Conservation (phyloP, 352 stramenopile species). For the Phytophthora melonis region DNA sequence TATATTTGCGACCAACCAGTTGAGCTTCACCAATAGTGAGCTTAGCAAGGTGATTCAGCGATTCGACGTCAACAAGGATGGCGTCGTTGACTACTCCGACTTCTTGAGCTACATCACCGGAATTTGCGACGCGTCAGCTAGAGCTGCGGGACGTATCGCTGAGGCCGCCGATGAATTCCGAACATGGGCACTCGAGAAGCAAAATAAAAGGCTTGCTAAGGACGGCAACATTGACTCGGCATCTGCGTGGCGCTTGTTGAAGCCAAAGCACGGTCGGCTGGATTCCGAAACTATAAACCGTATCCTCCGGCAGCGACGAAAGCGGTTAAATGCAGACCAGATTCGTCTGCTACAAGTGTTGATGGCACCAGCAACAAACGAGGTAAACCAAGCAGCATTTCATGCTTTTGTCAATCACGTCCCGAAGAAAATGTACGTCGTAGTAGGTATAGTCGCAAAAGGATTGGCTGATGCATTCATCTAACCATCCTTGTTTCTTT, state of each 20-base stretch:
- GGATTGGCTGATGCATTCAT: not conserved
- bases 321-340: conserved; percentile 59
- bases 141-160: conserved; percentile 63
- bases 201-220: conserved; percentile 81
- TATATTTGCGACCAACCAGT: conserved; percentile 70
- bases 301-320: conserved; percentile 65
- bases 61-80: conserved; percentile 82
- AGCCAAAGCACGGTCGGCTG: conserved; percentile 62
- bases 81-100: conserved; percentile 79
- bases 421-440: conserved; percentile 79
- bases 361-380: conserved; percentile 67
- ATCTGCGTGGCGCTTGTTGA: conserved; percentile 75
- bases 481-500: conserved; percentile 6
- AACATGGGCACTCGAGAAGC: conserved; percentile 75
- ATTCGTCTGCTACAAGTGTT: conserved; percentile 70
- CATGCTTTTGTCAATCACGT: conserved; percentile 86
- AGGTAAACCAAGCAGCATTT: conserved; percentile 68
- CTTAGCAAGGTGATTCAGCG: conserved; percentile 84
- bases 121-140: conserved; percentile 67
- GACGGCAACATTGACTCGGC: conserved; percentile 84
- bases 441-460: not conserved
- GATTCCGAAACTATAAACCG: conserved; percentile 66
- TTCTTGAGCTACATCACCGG: conserved; percentile 85
- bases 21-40: conserved; percentile 78
- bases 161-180: conserved; percentile 74